Conservation (phyloP, 768 basidiomycete genomes). For the Amanita subjunquillea region DNA sequence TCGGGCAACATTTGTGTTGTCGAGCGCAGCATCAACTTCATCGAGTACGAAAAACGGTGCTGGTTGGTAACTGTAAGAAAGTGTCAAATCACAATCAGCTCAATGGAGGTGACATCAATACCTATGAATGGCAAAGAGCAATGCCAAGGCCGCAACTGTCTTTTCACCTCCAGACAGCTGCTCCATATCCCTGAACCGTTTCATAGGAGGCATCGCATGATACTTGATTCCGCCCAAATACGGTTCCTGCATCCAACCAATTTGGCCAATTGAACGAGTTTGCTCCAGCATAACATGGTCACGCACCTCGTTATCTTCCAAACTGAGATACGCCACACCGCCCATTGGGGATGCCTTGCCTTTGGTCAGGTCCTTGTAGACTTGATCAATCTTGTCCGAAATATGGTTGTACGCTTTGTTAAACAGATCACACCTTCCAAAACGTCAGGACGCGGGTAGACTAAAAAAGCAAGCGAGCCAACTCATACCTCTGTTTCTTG, state of each 20-base stretch:
- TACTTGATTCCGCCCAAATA: constrained; percentile 73
- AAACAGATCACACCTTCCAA: constrained; percentile 63
- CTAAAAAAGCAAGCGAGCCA: background rate
- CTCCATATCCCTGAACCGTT: constrained; percentile 98
- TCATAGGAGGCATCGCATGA: constrained; percentile 99
- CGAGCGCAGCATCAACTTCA: constrained; percentile 94
- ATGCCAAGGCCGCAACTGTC: constrained; percentile 93
- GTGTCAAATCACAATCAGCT: background rate
- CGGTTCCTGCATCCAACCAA: constrained; percentile 16
- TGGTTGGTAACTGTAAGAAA: constrained; percentile 68
- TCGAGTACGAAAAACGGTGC: constrained; percentile 98
- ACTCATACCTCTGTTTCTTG: constrained; percentile 61
- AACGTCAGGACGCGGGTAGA: background rate
- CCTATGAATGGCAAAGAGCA: constrained; percentile 97
- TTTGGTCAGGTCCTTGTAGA: constrained; percentile 97
- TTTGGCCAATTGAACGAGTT: background rate
- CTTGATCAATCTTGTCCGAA: constrained; percentile 86
- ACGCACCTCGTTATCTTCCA: constrained; percentile 90
- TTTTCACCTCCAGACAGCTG: constrained; percentile 98
- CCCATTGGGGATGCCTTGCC: constrained; percentile 91
- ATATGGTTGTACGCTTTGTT: constrained; percentile 96
- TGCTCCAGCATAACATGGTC: background rate
- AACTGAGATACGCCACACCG: constrained; percentile 90
- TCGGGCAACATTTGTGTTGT: constrained; percentile 97
- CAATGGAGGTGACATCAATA: constrained; percentile 12